A percentile compares a stretch with the other conserved stretches of the same genome.
Conservation (phyloP, 2,329 filamentous ascomycete genomes). For the Epichloe bromicola region DNA sequence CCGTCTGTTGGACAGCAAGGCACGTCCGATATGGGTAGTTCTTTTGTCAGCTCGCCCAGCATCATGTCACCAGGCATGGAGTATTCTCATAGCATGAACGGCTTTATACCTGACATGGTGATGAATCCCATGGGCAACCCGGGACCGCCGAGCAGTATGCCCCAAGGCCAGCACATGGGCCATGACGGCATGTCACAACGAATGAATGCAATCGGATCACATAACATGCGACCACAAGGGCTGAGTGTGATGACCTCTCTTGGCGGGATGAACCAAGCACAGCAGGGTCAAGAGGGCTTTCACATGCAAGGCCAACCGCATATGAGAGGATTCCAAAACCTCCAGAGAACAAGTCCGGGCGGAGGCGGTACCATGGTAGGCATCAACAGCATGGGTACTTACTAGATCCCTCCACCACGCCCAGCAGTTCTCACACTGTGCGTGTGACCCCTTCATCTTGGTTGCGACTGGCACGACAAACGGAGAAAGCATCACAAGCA, state of each 20-base stretch:
- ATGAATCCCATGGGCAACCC: slow-evolving; percentile 33
- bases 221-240: slow-evolving; percentile 13
- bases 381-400: slow-evolving; percentile 15
- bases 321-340: slow-evolving; percentile 32
- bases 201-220: slow-evolving; percentile 12
- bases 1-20: slow-evolving; percentile 16
- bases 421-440: background rate
- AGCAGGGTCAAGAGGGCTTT: slow-evolving; percentile 20
- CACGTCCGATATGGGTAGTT: slow-evolving; percentile 28
- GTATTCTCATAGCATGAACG: slow-evolving; percentile 30
- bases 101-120: slow-evolving; percentile 41
- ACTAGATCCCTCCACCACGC: background rate
- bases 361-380: slow-evolving; percentile 11
- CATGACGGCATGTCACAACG: slow-evolving; percentile 17
- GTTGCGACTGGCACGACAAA: background rate
- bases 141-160: slow-evolving; percentile 11
- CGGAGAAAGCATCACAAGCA: background rate
- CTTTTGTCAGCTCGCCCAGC: slow-evolving; percentile 39
- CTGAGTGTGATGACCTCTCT: slow-evolving; percentile 20
- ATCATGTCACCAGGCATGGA: slow-evolving; percentile 42
- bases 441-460: background rate
- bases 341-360: slow-evolving; percentile 33
- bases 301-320: slow-evolving; percentile 18
- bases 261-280: slow-evolving; percentile 14
- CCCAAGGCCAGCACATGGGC: slow-evolving; percentile 16